phyloP scores from a whole-genome alignment of 306 rosid species.

The Sindora glabra region DNA sequence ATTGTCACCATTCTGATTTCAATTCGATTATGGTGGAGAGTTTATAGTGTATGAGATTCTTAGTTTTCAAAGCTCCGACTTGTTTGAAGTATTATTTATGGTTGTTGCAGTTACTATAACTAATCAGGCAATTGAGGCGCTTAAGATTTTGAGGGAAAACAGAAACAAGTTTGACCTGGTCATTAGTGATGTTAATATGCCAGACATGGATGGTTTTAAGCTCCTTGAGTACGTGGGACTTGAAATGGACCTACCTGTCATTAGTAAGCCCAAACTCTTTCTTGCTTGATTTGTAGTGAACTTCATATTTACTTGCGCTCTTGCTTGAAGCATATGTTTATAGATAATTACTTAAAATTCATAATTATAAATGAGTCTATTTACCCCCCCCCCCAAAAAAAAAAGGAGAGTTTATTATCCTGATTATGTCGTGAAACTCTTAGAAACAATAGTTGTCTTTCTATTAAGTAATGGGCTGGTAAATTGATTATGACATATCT shows the following conservation, averaged over 20 bases:
- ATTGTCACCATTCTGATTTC: background rate
- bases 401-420: no score
- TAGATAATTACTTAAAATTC: background rate
- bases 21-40: background rate
- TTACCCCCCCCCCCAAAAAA: no score
- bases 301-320: background rate
- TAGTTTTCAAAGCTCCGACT: background rate
- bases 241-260: constrained; percentile 88
- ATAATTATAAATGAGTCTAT: no score
- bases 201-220: constrained; percentile 89
- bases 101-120: constrained; percentile 62
- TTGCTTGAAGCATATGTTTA: background rate
- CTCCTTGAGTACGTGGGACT: constrained; percentile 74
- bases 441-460: background rate
- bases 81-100: constrained; percentile 11
- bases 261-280: constrained; percentile 46
- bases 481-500: constrained; percentile 6
- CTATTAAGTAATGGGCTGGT: background rate
- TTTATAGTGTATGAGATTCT: background rate
- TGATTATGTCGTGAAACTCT: background rate
- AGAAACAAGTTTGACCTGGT: constrained; percentile 62
- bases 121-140: constrained; percentile 54
- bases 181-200: constrained; percentile 84
- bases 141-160: constrained; percentile 61
- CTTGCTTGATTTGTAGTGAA: background rate